Evolutionary conservation across 306 rosid genomes (phyloP).

Genomic region (Rosa rugosa): DNA sequence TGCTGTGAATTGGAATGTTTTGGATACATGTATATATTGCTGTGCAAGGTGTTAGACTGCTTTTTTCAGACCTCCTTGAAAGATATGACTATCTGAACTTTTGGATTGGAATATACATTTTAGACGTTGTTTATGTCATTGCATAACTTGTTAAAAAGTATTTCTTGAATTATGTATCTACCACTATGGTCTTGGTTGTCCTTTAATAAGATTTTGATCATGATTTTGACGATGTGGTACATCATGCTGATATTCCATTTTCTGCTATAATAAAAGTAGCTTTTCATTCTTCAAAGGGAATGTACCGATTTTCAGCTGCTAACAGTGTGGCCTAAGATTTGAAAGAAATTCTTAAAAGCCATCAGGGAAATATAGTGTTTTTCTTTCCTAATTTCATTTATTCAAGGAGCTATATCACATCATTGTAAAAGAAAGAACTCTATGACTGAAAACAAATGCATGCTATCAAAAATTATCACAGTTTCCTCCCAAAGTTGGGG

Average conservation of each 20-base stretch:
- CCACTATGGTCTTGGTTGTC: not conserved
- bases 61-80: not conserved
- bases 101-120: not conserved
- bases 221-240: not conserved
- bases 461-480: not conserved
- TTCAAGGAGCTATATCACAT: not conserved
- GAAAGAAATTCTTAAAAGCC: not conserved
- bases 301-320: not conserved
- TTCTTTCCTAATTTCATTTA: not conserved
- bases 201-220: not conserved
- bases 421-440: not conserved
- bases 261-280: not conserved
- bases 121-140: not conserved
- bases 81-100: not conserved
- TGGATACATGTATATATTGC: not conserved
- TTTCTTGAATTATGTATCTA: not conserved
- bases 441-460: not conserved
- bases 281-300: not conserved
- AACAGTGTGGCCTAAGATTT: not conserved
- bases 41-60: not conserved
- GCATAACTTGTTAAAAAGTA: not conserved
- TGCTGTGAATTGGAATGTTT: constrained; percentile 2
- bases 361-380: not conserved
- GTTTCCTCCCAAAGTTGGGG: not conserved
- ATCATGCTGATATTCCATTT: not conserved